Evolutionary conservation across 2,329 filamentous ascomycete genomes (phyloP).

Genomic region (Cladophialophora bantiana): DNA sequence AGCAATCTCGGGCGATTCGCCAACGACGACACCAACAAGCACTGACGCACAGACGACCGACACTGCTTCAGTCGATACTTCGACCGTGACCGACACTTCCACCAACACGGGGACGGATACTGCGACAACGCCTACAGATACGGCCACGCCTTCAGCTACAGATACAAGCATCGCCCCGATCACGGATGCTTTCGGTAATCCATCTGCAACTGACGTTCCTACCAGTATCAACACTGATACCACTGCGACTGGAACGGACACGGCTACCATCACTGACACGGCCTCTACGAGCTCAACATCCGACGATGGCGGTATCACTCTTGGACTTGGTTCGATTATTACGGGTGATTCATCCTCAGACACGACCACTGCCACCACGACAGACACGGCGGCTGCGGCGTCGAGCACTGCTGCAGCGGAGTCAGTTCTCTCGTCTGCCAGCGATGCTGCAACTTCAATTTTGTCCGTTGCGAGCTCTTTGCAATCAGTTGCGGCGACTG

Average conservation of each 20-base stretch:
- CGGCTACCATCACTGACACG: conserved; percentile 22
- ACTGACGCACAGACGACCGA: conserved; percentile 26
- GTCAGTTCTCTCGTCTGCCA: conserved; percentile 30
- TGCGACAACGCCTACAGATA: conserved; percentile 13
- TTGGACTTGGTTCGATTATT: conserved; percentile 29
- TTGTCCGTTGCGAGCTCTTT: conserved; percentile 34
- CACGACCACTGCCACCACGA: conserved; percentile 36
- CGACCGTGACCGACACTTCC: neutral
- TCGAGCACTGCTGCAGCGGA: conserved; percentile 22
- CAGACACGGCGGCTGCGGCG: conserved; percentile 20
- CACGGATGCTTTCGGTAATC: neutral
- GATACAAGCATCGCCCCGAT: conserved; percentile 4
- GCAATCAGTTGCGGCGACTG: conserved; percentile 32
- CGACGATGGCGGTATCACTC: conserved; percentile 24
- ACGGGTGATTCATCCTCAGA: conserved; percentile 22
- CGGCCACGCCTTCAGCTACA: conserved; percentile 10
- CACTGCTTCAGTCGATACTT: neutral
- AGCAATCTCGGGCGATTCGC: conserved; percentile 21
- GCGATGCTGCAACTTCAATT: conserved; percentile 32
- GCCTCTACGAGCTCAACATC: conserved; percentile 13
- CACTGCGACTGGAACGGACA: conserved; percentile 26
- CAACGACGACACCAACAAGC: conserved; percentile 24
- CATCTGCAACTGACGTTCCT: conserved; percentile 22
- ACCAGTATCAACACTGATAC: conserved; percentile 18
- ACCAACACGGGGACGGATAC: conserved; percentile 4